Conservation (phyloP, 371 early-diverging fungal genomes). For the Lichtheimia ornata region DNA sequence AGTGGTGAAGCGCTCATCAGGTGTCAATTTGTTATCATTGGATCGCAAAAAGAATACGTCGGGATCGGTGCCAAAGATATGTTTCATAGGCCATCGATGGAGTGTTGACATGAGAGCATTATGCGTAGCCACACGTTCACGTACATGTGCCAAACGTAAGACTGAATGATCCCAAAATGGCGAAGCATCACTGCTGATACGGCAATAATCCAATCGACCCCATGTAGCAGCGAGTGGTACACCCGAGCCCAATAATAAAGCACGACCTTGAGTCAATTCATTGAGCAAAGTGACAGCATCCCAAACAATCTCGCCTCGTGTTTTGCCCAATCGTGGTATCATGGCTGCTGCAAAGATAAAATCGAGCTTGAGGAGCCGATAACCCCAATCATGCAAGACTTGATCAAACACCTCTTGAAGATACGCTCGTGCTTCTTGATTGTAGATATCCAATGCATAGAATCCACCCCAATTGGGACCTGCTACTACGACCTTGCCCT, state of each 20-base stretch:
- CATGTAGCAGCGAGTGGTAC: conserved; percentile 42
- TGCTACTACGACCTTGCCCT: conserved; percentile 16
- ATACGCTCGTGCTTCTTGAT: conserved; percentile 36
- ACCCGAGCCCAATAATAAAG: conserved; percentile 45
- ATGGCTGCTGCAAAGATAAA: conserved; percentile 53
- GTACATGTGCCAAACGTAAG: conserved; percentile 35
- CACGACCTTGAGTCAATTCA: conserved; percentile 33
- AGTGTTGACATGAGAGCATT: conserved; percentile 49
- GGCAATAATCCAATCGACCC: conserved; percentile 43
- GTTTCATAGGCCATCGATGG: conserved; percentile 44
- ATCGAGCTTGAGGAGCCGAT: conserved; percentile 46
- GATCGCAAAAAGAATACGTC: conserved; percentile 50
- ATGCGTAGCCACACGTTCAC: conserved; percentile 46
- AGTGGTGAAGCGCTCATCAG: conserved; percentile 36
- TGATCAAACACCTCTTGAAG: conserved; percentile 41
- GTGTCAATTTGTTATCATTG: conserved; percentile 39
- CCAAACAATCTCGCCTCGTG: conserved; percentile 51
- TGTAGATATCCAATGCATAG: conserved; percentile 43
- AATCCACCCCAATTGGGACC: conserved; percentile 36
- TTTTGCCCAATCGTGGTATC: conserved; percentile 40
- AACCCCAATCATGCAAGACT: conserved; percentile 44
- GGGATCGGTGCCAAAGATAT: conserved; percentile 51
- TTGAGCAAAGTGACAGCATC: conserved; percentile 45
- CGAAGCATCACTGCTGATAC: conserved; percentile 49
- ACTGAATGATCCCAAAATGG: conserved; percentile 45